Base-by-base conservation (phyloP, 805 yeast genomes). In the Lipomyces chichibuensis region DNA sequence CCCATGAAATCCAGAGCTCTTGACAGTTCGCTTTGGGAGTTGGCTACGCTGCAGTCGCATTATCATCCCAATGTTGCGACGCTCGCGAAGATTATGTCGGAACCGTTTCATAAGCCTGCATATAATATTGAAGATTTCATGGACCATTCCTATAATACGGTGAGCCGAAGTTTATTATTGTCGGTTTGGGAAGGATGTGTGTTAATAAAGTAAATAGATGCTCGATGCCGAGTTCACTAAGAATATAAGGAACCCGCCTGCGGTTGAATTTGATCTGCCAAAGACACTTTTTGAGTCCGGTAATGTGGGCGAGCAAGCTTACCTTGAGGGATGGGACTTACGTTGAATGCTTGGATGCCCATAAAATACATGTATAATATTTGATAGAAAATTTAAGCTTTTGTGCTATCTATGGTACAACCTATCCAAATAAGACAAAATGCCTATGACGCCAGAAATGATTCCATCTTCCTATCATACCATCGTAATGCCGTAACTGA, bases 61-160 rank as follows among this genome's bases (percentile, higher is more conserved):
- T 94, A 92, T 75, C 98, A 95, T 79, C 98, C 98, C 17, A 95
- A 95, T 74, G 92, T 95, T 13, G 94, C 97, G 1, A 89, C 97
- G 0, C 81, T 95, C 73, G 97, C 97, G 20, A 88, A 87, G 75
- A 90, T 95, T 37, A 90, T 91, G 75, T 84, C 87, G 23, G 97
- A 95, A 78, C 97, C 97, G 2, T 94, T 92, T 80, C 85, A 88
- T 75, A 95, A 95, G 77, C 87, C 89, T 65, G 85, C 85, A 73
- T 95, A 95, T 77, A 90, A 90, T 76, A 82, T 95, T 83, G 99
- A 95, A 76, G 98, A 95, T 76, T 95, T 95, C 81, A 79, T 95
- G 74, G 97, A 93, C 77, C 94, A 97, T 91, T 87, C 88, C 65
- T 95, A 93, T 76, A 81, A 83, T 80, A 89, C 73, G 77, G 67